Conservation (phyloP, 441 rosid genomes). For the Erodium texanum region DNA sequence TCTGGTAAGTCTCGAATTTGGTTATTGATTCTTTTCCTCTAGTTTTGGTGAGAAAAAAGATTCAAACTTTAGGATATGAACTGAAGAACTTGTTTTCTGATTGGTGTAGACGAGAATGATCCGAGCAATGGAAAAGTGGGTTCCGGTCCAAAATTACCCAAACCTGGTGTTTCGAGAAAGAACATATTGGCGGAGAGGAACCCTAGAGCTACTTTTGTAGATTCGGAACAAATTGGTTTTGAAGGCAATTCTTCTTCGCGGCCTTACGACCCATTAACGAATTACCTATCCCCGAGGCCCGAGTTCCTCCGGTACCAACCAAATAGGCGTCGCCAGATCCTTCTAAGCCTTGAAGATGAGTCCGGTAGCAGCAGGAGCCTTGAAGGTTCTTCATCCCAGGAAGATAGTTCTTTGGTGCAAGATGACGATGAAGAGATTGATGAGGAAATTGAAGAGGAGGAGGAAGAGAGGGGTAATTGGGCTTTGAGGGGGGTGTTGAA, state of each 20-base stretch:
- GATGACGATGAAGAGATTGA: conserved; percentile 13
- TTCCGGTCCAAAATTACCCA: conserved; percentile 15
- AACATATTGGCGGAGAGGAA: conserved; percentile 35
- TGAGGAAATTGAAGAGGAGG: conserved; percentile 14
- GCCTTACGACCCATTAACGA: conserved; percentile 26
- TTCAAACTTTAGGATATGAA: background rate
- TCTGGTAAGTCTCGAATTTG: conserved; percentile 15
- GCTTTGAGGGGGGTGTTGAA: conserved; percentile 21
- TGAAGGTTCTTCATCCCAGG: conserved; percentile 16
- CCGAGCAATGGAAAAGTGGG: conserved; percentile 15
- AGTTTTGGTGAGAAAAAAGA: background rate
- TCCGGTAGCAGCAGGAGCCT: conserved; percentile 6
- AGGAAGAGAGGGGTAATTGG: conserved; percentile 25
- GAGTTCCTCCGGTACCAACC: conserved; percentile 37
- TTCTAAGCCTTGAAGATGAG: conserved; percentile 15
- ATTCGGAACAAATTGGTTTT: conserved; percentile 6
- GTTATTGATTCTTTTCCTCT: no score
- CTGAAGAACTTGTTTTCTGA: background rate
- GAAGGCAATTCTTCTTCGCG: conserved; percentile 14
- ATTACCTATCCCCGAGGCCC: conserved; percentile 39
- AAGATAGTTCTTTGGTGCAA: no score
- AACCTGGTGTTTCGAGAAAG: conserved; percentile 30
- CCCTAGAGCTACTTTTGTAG: conserved; percentile 9
- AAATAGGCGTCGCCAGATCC: conserved; percentile 26
- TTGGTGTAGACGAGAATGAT: conserved; percentile 29